Evolutionary conservation across 768 basidiomycete genomes (phyloP).

Genomic region (Auricularia cornea): DNA sequence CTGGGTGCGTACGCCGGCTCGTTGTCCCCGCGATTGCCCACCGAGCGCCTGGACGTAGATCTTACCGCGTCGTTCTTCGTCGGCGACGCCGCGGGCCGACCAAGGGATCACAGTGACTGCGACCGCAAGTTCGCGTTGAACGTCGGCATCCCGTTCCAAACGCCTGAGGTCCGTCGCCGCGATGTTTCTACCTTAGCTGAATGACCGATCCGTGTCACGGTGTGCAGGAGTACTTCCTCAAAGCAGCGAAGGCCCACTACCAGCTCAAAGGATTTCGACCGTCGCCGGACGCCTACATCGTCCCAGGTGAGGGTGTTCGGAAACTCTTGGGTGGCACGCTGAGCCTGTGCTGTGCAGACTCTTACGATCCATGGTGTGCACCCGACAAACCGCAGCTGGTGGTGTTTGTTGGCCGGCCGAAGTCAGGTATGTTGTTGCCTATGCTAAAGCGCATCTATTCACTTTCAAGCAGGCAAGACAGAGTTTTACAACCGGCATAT

Average conservation of each 20-base stretch:
- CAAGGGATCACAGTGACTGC: constrained; percentile 66
- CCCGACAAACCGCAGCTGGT: neutral
- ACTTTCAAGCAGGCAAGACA: no score
- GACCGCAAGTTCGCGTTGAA: constrained; percentile 86
- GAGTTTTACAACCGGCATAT: no score
- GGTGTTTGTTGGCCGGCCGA: neutral
- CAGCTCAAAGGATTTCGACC: constrained; percentile 54
- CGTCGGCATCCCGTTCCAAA: constrained; percentile 60
- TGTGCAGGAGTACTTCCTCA: constrained; percentile 71
- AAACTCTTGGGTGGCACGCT: no score
- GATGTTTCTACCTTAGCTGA: neutral
- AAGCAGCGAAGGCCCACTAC: constrained; percentile 32
- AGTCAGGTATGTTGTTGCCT: neutral
- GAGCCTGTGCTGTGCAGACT: neutral
- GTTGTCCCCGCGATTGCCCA: neutral
- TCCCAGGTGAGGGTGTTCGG: neutral
- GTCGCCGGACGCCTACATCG: neutral
- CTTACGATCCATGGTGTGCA: neutral
- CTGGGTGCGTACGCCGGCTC: constrained; percentile 45
- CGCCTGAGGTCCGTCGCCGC: constrained; percentile 69
- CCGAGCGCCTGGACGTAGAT: constrained; percentile 36
- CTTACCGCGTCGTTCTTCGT: constrained; percentile 63
- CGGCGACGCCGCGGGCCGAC: constrained; percentile 84
- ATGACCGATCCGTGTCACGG: constrained; percentile 1
- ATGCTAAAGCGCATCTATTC: no score